These are phyloP conservation scores for Cryptosporidium tyzzeri DNA, from an alignment of 169 alveolate species.

Conservation along the genomic window DNA sequence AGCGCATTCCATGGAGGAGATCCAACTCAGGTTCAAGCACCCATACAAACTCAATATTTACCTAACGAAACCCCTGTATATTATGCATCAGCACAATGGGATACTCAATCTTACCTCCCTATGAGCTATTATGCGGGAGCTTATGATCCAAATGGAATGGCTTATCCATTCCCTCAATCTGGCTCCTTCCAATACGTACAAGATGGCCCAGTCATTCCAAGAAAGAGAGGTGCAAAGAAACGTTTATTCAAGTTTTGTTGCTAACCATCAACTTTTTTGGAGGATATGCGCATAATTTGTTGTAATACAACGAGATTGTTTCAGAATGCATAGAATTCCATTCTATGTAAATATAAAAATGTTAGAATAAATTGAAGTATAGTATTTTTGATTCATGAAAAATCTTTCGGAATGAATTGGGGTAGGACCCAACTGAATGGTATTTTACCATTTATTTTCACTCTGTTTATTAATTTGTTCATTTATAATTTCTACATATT, in stretches of 20 bases:
- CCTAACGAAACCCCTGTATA: conserved; percentile 66
- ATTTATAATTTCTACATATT: neutral
- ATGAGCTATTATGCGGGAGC: conserved; percentile 71
- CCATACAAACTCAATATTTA: conserved; percentile 52
- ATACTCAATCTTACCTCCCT: conserved; percentile 66
- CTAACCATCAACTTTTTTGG: neutral
- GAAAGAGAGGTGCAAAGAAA: conserved; percentile 63
- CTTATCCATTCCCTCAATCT: conserved; percentile 63
- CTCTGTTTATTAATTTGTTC: neutral
- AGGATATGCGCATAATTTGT: neutral
- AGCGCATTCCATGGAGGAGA: conserved; percentile 63
- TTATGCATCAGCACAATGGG: conserved; percentile 73
- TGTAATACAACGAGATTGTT: neutral
- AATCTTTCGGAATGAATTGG: neutral
- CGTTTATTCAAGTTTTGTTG: conserved; percentile 70
- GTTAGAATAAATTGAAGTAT: conserved; percentile 12
- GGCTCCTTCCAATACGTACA: conserved; percentile 68
- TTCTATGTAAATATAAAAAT: neutral
- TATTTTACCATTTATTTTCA: neutral
- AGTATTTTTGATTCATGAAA: neutral
- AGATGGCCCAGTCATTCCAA: conserved; percentile 65
- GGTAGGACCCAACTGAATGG: neutral
- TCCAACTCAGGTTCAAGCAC: conserved; percentile 76
- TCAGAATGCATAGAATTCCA: neutral
- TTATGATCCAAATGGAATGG: conserved; percentile 34